Percentiles rank a stretch among this genome's conserved stretches.
phyloP scores from a whole-genome alignment of 305 asterid genomes.

The Ajuga reptans region DNA sequence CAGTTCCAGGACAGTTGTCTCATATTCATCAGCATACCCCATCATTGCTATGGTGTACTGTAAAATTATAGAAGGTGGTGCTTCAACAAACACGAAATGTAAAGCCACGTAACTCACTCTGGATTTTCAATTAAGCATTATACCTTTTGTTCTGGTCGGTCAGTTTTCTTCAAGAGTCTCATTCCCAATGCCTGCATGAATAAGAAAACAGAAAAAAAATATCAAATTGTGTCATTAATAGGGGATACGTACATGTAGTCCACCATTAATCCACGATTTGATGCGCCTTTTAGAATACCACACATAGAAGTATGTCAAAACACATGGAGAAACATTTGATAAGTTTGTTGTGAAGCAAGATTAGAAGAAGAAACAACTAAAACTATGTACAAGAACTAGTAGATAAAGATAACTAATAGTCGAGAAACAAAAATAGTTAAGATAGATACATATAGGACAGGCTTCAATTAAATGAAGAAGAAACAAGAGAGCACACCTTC shows the following conservation, averaged over 20 bases:
- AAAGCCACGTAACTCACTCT: constrained; percentile 2
- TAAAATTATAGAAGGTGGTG: constrained; percentile 5
- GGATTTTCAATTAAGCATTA: not conserved
- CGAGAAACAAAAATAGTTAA: not conserved
- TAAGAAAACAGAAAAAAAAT: not conserved
- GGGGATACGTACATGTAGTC: not conserved
- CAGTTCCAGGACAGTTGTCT: constrained; percentile 76
- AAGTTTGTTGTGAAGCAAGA: not conserved
- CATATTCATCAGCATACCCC: constrained; percentile 82
- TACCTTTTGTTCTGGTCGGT: constrained; percentile 90
- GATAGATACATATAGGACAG: not conserved
- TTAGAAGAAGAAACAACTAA: not conserved
- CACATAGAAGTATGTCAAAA: not conserved
- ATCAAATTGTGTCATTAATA: constrained; percentile 6
- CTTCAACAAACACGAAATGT: not conserved
- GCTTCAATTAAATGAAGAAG: not conserved
- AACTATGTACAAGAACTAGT: not conserved
- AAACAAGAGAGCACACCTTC: constrained; percentile 43
- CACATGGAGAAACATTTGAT: not conserved
- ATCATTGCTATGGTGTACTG: constrained; percentile 88
- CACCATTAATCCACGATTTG: not conserved
- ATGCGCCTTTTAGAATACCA: not conserved
- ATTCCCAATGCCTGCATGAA: constrained; percentile 72
- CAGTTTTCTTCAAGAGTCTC: constrained; percentile 63
- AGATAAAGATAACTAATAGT: not conserved